Evolutionary conservation across 1,284 basidiomycete genomes (phyloP).

Genomic region (Melampsora larici-populina): DNA sequence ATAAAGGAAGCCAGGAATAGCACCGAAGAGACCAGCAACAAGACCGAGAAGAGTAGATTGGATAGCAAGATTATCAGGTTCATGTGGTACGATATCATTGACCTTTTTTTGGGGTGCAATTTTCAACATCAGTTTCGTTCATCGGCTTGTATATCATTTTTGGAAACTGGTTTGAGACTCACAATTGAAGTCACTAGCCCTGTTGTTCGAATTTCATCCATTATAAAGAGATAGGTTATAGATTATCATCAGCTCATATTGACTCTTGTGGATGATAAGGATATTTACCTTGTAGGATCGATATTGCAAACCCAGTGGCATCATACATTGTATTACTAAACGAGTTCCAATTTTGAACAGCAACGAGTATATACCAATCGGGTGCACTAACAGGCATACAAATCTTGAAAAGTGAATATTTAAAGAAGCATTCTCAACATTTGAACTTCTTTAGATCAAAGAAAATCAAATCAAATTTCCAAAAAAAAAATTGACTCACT

Average conservation of each 20-base stretch:
- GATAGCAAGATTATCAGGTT: neutral
- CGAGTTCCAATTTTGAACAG: slow-evolving; percentile 42
- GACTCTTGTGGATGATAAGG: neutral
- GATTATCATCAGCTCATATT: neutral
- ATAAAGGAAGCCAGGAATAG: slow-evolving; percentile 36
- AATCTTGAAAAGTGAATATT: slow-evolving; percentile 15
- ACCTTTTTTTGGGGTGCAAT: too few relatives aligned
- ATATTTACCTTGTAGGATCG: slow-evolving; percentile 21
- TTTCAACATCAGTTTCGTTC: neutral
- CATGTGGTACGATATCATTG: neutral
- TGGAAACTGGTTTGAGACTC: neutral
- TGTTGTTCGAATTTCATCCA: neutral
- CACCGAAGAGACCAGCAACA: slow-evolving; percentile 33
- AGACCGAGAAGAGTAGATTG: slow-evolving; percentile 14
- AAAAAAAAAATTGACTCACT: neutral
- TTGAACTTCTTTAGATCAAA: too few relatives aligned
- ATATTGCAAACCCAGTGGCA: slow-evolving; percentile 30
- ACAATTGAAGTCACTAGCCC: neutral
- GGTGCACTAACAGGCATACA: slow-evolving; percentile 37
- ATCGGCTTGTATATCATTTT: neutral
- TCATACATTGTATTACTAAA: slow-evolving; percentile 30
- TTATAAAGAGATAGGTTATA: neutral
- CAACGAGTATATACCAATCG: slow-evolving; percentile 43
- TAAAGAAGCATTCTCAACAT: too few relatives aligned
- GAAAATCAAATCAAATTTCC: neutral